These are phyloP conservation scores for Teunomyces pallodes DNA, from an alignment of 805 yeast species.

Conservation along the genomic window DNA sequence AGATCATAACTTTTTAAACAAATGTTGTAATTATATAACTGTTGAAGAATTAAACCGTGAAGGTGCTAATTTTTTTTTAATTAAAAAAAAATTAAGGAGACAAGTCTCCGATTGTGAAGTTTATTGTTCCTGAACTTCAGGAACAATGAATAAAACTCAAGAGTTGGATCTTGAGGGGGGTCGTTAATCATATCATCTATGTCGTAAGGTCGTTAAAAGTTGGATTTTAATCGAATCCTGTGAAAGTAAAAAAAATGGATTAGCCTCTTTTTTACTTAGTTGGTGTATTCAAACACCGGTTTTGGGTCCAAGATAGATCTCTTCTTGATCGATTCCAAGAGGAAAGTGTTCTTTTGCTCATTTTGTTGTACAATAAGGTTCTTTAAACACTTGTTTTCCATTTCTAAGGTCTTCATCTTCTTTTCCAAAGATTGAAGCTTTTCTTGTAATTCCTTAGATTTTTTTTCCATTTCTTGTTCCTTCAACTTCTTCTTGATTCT, in stretches of 20 bases:
- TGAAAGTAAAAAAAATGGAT: constrained; percentile 1
- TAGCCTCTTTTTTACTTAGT: constrained; percentile 15
- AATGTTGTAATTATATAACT: constrained; percentile 1
- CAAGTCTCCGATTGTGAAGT: background rate
- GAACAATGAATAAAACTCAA: constrained; percentile 4
- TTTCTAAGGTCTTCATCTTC: constrained; percentile 78
- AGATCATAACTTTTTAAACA: constrained; percentile 2
- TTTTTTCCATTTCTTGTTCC: constrained; percentile 87
- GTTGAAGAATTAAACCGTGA: constrained; percentile 3
- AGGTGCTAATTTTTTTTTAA: constrained; percentile 8
- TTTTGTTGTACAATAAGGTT: constrained; percentile 82
- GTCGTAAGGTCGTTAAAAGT: constrained; percentile 32
- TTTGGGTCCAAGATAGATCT: constrained; percentile 19
- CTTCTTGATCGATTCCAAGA: constrained; percentile 27
- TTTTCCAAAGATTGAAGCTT: constrained; percentile 63
- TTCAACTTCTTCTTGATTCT: constrained; percentile 87
- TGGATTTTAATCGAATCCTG: constrained; percentile 32
- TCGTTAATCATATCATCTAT: constrained; percentile 14
- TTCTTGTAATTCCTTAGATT: constrained; percentile 69
- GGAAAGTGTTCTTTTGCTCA: constrained; percentile 27
- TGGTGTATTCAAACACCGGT: constrained; percentile 31
- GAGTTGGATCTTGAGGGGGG: constrained; percentile 15
- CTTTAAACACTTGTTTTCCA: constrained; percentile 86
- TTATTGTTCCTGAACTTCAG: background rate
- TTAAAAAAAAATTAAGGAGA: background rate